phyloP scores from a whole-genome alignment of 805 yeast species.

The Ogataea thermomethanolica region DNA sequence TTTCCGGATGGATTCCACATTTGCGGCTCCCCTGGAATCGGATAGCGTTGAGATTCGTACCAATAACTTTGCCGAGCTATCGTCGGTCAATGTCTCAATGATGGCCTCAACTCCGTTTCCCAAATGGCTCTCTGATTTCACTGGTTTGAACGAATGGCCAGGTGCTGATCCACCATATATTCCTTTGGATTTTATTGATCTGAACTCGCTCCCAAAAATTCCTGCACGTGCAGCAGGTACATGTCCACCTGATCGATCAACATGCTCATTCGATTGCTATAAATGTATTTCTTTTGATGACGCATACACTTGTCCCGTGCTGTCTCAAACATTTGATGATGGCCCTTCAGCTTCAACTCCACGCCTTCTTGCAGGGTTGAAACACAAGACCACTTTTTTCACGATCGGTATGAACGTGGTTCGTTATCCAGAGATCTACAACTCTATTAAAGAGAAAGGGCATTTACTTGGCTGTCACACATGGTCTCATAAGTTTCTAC shows the following conservation, averaged over 20 bases:
- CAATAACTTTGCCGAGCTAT: conserved; percentile 13
- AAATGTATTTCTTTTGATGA: conserved; percentile 77
- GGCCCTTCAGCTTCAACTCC: conserved; percentile 82
- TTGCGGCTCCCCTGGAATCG: conserved; percentile 5
- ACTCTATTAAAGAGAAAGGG: conserved; percentile 52
- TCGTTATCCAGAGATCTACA: conserved; percentile 69
- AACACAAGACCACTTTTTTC: conserved; percentile 69
- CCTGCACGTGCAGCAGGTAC: conserved; percentile 51
- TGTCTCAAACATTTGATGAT: conserved; percentile 92
- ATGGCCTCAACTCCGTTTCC: conserved; percentile 50
- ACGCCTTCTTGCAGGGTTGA: conserved; percentile 51
- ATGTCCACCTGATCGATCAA: conserved; percentile 50
- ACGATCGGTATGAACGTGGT: conserved; percentile 81
- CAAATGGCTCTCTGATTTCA: conserved; percentile 68
- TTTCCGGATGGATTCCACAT: not conserved
- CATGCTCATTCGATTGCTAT: conserved; percentile 84
- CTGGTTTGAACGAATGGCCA: conserved; percentile 82
- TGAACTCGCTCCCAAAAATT: conserved; percentile 47
- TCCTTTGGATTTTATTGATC: conserved; percentile 67
- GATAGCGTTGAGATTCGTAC: not conserved
- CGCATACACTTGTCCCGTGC: conserved; percentile 63
- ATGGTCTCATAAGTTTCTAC: conserved; percentile 88
- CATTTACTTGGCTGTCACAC: conserved; percentile 87
- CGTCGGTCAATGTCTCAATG: conserved; percentile 24
- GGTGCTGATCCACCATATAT: conserved; percentile 84